Evolutionary conservation across 2,329 filamentous ascomycete species (phyloP).

Genomic region (Leptographium flavum): DNA sequence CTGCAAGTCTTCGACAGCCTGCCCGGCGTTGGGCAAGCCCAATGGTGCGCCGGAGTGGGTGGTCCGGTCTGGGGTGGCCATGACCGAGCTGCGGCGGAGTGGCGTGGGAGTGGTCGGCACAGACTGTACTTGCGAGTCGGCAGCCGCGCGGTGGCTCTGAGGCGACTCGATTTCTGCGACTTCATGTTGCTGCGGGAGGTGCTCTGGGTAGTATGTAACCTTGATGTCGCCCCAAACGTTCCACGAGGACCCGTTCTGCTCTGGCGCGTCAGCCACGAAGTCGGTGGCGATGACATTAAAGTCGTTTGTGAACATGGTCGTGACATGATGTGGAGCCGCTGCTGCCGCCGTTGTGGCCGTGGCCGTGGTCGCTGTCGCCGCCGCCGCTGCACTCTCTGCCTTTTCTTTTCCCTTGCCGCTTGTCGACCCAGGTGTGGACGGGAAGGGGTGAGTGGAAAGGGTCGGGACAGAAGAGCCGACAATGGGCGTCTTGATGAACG

Average conservation of each 20-base stretch:
- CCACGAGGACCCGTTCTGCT: conserved; percentile 35
- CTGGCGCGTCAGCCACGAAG: conserved; percentile 25
- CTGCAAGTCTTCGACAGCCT: conserved; percentile 30
- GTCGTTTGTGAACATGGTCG: conserved; percentile 66
- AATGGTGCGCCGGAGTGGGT: conserved; percentile 17
- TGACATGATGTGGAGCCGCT: conserved; percentile 24
- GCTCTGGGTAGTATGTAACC: conserved; percentile 58
- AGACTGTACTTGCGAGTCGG: background rate
- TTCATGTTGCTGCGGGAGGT: conserved; percentile 16
- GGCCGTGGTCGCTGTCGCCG: background rate
- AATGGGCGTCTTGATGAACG: conserved; percentile 62
- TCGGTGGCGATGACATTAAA: conserved; percentile 56
- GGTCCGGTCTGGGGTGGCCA: conserved; percentile 27
- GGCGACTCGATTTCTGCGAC: conserved; percentile 7
- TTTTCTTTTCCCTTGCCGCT: conserved; percentile 52
- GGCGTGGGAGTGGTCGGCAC: conserved; percentile 62
- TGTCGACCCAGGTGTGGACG: conserved; percentile 2
- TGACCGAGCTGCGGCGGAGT: conserved; percentile 52
- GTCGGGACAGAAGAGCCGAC: conserved; percentile 23
- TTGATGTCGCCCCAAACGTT: conserved; percentile 69
- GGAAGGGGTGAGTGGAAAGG: background rate
- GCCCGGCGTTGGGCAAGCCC: background rate
- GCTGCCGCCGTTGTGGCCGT: background rate
- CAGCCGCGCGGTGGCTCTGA: background rate
- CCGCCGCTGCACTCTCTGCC: conserved; percentile 7